These are phyloP conservation scores for Phlyctochytrium bullatum DNA, from an alignment of 192 early-diverging fungal species.

Conservation along the genomic window DNA sequence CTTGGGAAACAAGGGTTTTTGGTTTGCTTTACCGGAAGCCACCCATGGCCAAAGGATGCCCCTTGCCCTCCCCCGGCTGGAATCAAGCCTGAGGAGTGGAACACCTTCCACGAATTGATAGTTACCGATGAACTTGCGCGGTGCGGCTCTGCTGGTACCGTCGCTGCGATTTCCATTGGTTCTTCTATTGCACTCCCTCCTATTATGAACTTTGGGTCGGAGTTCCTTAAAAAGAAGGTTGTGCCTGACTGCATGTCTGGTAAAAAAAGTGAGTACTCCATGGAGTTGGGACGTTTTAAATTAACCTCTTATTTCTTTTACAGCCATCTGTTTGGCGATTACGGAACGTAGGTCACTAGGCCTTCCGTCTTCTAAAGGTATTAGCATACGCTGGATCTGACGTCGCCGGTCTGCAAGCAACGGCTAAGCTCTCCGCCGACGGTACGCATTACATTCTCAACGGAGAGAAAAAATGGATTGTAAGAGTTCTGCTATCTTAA, in stretches of 20 bases:
- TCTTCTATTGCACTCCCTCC: conserved; percentile 71
- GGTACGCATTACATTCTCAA: conserved; percentile 66
- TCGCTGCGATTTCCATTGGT: conserved; percentile 54
- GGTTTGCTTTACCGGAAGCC: conserved; percentile 41
- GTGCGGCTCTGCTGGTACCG: conserved; percentile 7
- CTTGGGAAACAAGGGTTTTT: conserved; percentile 19
- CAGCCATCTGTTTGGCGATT: conserved; percentile 69
- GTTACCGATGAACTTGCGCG: conserved; percentile 21
- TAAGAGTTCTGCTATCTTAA: background rate
- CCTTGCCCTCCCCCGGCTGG: conserved; percentile 42
- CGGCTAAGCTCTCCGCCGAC: conserved; percentile 51
- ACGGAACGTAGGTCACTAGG: conserved; percentile 50
- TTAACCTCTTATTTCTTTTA: conserved; percentile 56
- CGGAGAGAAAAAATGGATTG: conserved; percentile 63
- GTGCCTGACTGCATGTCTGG: background rate
- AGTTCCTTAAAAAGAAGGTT: background rate
- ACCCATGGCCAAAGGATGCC: conserved; percentile 18
- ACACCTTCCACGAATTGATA: conserved; percentile 58
- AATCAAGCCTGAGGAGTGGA: conserved; percentile 56
- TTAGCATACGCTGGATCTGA: conserved; percentile 50
- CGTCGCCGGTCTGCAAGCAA: conserved; percentile 61
- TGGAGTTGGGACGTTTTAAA: conserved; percentile 59
- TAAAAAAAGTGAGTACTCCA: conserved; percentile 1
- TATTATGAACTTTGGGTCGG: conserved; percentile 60
- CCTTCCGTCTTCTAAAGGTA: background rate